phyloP scores from a whole-genome alignment of 768 basidiomycete species.

The Boletus vinaceobasis region DNA sequence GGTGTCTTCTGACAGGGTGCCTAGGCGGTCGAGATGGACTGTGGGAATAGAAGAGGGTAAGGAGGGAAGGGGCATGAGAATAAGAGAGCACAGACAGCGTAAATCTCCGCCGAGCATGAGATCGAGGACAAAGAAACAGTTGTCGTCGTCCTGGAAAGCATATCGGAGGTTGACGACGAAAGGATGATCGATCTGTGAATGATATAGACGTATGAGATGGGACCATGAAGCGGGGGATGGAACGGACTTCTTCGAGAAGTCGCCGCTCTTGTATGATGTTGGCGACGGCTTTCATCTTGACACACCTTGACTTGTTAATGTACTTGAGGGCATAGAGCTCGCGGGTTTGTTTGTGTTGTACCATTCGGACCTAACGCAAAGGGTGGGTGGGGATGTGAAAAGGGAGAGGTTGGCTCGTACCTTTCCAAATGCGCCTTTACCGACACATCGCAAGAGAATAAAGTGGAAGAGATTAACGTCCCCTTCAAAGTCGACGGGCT shows the following conservation, averaged over 20 bases:
- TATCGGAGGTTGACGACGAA: conserved; percentile 94
- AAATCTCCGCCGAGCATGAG: conserved; percentile 96
- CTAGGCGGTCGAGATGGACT: conserved; percentile 90
- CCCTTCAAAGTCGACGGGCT: conserved; percentile 95
- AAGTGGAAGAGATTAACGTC: conserved; percentile 98
- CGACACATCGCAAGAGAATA: conserved; percentile 90
- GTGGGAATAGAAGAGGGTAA: conserved; percentile 2
- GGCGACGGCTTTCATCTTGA: conserved; percentile 97
- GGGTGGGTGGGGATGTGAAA: conserved; percentile 10
- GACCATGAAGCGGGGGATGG: neutral
- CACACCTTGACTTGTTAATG: conserved; percentile 97
- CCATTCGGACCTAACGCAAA: conserved; percentile 81
- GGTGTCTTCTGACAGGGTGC: conserved; percentile 67
- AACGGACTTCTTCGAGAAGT: conserved; percentile 84
- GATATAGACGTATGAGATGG: neutral
- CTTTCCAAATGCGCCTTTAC: conserved; percentile 99
- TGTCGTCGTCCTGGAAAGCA: conserved; percentile 97
- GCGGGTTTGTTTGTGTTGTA: conserved; percentile 98
- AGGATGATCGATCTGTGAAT: conserved; percentile 84
- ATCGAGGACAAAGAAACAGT: conserved; percentile 97
- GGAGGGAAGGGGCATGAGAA: neutral
- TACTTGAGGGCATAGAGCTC: conserved; percentile 97
- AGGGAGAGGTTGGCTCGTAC: conserved; percentile 37
- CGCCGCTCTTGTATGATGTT: conserved; percentile 97
- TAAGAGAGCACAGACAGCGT: conserved; percentile 58